Percentiles rank a stretch among this genome's conserved stretches.
Evolutionary conservation across 176 grass and related monocot species (phyloP).

Genomic region (Avena sativa): DNA sequence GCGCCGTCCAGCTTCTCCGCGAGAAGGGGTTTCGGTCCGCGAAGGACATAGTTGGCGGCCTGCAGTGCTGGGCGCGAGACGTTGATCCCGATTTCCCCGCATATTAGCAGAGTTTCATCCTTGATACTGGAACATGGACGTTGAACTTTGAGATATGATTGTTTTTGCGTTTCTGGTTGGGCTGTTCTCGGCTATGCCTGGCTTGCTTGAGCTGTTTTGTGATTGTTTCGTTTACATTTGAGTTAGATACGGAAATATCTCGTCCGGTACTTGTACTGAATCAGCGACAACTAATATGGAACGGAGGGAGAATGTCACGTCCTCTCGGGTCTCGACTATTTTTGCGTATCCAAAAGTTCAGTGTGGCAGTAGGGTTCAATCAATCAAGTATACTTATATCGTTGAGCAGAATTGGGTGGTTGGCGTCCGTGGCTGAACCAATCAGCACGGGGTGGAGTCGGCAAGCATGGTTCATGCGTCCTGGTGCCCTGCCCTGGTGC

Average conservation of each 20-base stretch:
- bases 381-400: too few species aligned
- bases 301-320: too few species aligned
- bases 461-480: constrained; percentile 29
- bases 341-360: too few species aligned
- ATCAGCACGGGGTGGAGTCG: background rate
- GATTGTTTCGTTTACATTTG: background rate
- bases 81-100: constrained; percentile 71
- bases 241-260: too few species aligned
- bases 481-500: background rate
- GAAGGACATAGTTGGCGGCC: constrained; percentile 81
- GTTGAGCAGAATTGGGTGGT: too few species aligned
- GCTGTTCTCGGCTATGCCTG: background rate
- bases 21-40: constrained; percentile 67
- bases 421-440: background rate
- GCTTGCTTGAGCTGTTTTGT: background rate
- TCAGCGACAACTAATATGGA: too few species aligned
- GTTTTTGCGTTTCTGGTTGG: background rate
- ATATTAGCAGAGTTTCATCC: constrained; percentile 38
- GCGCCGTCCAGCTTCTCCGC: constrained; percentile 61
- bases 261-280: too few species aligned
- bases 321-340: too few species aligned
- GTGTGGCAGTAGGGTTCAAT: too few species aligned
- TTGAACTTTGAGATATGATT: background rate
- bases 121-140: background rate
- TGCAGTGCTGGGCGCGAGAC: constrained; percentile 74